These are phyloP conservation scores for Physcomitrellopsis africana DNA, from an alignment of 225 moss, liverwort and hornwort species.

Conservation along the genomic window DNA sequence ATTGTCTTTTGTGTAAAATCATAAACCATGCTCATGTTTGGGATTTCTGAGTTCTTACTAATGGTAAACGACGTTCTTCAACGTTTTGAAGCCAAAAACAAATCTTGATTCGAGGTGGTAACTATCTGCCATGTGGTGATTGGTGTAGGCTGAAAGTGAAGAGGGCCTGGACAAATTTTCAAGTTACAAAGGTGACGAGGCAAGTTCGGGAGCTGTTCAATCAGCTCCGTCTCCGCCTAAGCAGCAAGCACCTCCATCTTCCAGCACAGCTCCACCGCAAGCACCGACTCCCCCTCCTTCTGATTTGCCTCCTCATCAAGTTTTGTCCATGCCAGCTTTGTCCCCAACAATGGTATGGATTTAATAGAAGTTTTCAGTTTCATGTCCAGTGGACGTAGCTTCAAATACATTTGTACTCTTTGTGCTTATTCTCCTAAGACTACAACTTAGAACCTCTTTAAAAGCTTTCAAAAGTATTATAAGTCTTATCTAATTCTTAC, in stretches of 20 bases:
- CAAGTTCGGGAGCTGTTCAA: slow-evolving; percentile 46
- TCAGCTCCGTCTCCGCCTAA: slow-evolving; percentile 39
- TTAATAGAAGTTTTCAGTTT: not conserved
- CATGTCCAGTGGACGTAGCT: not conserved
- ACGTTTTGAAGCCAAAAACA: not conserved
- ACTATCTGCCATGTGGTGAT: slow-evolving; percentile 7
- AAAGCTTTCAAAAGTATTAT: no score
- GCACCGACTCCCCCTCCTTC: slow-evolving; percentile 35
- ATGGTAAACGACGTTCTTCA: not conserved
- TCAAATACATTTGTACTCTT: no score
- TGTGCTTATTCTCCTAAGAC: no score
- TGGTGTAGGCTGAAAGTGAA: slow-evolving; percentile 73
- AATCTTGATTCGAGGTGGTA: not conserved
- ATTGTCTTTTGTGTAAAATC: not conserved
- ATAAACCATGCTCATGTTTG: not conserved
- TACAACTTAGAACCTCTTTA: no score
- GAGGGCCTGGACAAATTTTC: slow-evolving; percentile 71
- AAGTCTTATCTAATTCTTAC: no score
- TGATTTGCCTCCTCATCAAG: slow-evolving; percentile 77
- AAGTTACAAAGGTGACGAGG: slow-evolving; percentile 36
- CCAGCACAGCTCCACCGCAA: slow-evolving; percentile 35
- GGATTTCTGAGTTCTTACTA: not conserved
- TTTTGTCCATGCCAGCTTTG: slow-evolving; percentile 93
- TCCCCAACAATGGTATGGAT: slow-evolving; percentile 93
- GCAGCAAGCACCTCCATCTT: slow-evolving; percentile 38